Conservation (phyloP, 805 yeast genomes). For the Lipomyces yamanashiensis region DNA sequence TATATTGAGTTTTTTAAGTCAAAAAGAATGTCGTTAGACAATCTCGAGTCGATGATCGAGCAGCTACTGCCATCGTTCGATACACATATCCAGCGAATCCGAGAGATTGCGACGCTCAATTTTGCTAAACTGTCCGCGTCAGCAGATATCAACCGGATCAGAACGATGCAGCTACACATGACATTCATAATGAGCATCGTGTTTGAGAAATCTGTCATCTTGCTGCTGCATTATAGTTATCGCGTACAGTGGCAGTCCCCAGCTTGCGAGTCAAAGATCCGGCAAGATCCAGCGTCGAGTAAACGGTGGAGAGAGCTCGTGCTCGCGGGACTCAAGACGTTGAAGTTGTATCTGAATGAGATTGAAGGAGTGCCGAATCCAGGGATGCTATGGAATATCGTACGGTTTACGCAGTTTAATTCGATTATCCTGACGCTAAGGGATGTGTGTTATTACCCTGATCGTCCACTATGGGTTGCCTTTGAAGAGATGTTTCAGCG, state of each 20-base stretch:
- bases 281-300: neutral
- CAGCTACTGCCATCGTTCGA: conserved; percentile 3
- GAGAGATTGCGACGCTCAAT: neutral
- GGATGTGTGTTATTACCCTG: conserved; percentile 9
- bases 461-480: conserved; percentile 1
- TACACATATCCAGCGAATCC: neutral
- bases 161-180: neutral
- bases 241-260: neutral
- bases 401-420: conserved; percentile 1
- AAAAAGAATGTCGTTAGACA: neutral
- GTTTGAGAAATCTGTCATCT: neutral
- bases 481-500: conserved; percentile 7
- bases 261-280: neutral
- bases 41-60: neutral
- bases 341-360: conserved; percentile 1
- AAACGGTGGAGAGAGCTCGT: conserved; percentile 1
- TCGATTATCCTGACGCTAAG: conserved; percentile 1
- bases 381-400: conserved; percentile 4
- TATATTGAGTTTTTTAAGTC: neutral
- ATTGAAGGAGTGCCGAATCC: neutral
- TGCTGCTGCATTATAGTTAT: conserved; percentile 1
- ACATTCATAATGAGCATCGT: neutral
- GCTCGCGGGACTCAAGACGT: neutral
- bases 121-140: neutral
- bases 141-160: conserved; percentile 5